These are phyloP conservation scores for Aspergillus sclerotioniger DNA, from an alignment of 495 filamentous ascomycete species.

Conservation along the genomic window DNA sequence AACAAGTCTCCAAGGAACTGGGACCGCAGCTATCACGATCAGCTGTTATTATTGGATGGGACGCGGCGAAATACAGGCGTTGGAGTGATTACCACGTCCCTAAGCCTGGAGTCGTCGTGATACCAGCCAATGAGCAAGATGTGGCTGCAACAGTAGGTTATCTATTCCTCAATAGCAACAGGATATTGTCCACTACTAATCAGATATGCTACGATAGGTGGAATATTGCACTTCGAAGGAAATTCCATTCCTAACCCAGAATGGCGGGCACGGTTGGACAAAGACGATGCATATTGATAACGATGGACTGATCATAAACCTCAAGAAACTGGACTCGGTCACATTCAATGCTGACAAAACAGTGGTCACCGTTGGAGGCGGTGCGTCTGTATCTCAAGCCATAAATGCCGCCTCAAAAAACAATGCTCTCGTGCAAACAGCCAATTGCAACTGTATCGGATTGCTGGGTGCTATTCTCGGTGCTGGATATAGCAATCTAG, in stretches of 20 bases:
- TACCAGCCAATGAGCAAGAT: slow-evolving; percentile 2
- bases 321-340: neutral
- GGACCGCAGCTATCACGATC: neutral
- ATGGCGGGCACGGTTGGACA: slow-evolving; percentile 5
- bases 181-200: neutral
- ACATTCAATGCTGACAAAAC: neutral
- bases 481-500: neutral
- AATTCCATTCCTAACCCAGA: slow-evolving; percentile 6
- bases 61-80: neutral
- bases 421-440: slow-evolving; percentile 1
- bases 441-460: slow-evolving; percentile 5
- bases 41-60: neutral
- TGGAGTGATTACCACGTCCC: neutral
- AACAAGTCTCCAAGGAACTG: neutral
- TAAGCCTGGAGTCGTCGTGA: neutral
- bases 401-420: neutral
- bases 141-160: slow-evolving; percentile 1
- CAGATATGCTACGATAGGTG: neutral
- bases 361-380: neutral
- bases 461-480: neutral
- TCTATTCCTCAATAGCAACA: neutral
- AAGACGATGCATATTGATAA: slow-evolving; percentile 1
- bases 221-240: slow-evolving; percentile 2
- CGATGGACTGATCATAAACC: neutral
- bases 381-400: neutral